phyloP scores from a whole-genome alignment of 306 rosid species.

The Trifolium repens region DNA sequence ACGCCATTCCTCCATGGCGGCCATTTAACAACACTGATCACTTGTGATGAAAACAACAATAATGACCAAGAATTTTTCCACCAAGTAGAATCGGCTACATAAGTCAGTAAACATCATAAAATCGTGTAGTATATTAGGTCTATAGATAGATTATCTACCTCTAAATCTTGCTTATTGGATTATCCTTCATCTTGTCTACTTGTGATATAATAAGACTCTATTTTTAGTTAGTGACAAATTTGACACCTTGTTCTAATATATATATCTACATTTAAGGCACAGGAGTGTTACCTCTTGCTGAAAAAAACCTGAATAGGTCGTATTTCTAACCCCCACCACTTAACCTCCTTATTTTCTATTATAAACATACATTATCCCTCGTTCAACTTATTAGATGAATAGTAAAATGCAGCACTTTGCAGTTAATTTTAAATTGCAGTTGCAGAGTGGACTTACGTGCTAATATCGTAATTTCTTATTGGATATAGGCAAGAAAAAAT shows the following conservation, averaged over 20 bases:
- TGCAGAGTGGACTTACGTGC: too few relatives aligned
- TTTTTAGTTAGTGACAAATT: constrained; percentile 15
- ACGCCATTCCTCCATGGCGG: too few relatives aligned
- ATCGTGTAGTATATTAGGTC: neutral
- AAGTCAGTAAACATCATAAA: neutral
- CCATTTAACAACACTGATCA: neutral
- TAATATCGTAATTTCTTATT: too few relatives aligned
- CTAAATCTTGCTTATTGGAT: neutral
- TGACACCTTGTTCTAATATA: neutral
- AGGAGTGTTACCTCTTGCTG: too few relatives aligned
- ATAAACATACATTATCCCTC: neutral
- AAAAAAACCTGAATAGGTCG: neutral
- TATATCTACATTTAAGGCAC: neutral
- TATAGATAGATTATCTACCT: neutral
- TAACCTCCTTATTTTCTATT: neutral
- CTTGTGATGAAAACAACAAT: neutral
- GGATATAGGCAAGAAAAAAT: too few relatives aligned
- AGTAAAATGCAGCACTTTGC: neutral
- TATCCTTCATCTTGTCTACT: constrained; percentile 1
- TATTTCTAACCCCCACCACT: neutral
- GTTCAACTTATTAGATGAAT: neutral
- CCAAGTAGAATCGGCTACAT: neutral
- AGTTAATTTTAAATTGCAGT: too few relatives aligned
- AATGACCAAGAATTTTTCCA: neutral
- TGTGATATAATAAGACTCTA: neutral